Conservation (phyloP, 1,284 basidiomycete species). For the Pseudozyma pruni region DNA sequence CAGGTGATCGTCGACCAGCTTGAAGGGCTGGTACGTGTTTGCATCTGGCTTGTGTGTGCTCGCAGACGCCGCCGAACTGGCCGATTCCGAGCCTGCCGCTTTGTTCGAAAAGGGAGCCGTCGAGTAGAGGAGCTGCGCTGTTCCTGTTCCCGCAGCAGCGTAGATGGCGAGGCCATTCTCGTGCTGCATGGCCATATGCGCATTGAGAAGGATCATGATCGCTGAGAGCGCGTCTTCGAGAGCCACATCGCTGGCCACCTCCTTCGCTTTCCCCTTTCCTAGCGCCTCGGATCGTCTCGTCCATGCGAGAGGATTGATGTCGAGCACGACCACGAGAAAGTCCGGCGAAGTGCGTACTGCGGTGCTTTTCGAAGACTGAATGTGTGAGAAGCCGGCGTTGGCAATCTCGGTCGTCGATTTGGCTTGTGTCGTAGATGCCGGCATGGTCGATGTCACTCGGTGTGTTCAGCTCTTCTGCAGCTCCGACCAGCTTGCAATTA, state of each 20-base stretch:
- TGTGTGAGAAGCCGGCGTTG: slow-evolving; percentile 47
- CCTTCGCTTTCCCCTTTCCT: slow-evolving; percentile 15
- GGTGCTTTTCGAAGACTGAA: slow-evolving; percentile 28
- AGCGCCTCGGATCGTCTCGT: slow-evolving; percentile 28
- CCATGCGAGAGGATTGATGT: slow-evolving; percentile 61
- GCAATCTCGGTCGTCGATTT: slow-evolving; percentile 46
- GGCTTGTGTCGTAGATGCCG: slow-evolving; percentile 25
- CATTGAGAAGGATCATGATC: slow-evolving; percentile 88
- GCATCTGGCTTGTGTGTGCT: slow-evolving; percentile 51
- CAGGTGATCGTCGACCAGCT: slow-evolving; percentile 55
- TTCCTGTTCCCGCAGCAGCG: slow-evolving; percentile 74
- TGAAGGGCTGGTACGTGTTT: slow-evolving; percentile 64
- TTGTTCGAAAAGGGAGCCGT: slow-evolving; percentile 45
- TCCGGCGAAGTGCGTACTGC: slow-evolving; percentile 41
- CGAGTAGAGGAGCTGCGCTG: slow-evolving; percentile 47
- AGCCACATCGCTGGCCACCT: slow-evolving; percentile 18
- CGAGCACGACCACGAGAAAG: slow-evolving; percentile 63
- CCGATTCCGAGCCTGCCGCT: slow-evolving; percentile 6
- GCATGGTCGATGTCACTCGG: no score
- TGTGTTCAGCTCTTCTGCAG: no score
- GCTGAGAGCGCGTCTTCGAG: slow-evolving; percentile 64
- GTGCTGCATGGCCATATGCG: slow-evolving; percentile 87
- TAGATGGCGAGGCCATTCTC: slow-evolving; percentile 93
- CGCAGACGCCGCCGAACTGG: slow-evolving; percentile 6
- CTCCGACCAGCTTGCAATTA: no score